Evolutionary conservation across 2,329 filamentous ascomycete genomes (phyloP).

Genomic region (Xylaria multiplex): DNA sequence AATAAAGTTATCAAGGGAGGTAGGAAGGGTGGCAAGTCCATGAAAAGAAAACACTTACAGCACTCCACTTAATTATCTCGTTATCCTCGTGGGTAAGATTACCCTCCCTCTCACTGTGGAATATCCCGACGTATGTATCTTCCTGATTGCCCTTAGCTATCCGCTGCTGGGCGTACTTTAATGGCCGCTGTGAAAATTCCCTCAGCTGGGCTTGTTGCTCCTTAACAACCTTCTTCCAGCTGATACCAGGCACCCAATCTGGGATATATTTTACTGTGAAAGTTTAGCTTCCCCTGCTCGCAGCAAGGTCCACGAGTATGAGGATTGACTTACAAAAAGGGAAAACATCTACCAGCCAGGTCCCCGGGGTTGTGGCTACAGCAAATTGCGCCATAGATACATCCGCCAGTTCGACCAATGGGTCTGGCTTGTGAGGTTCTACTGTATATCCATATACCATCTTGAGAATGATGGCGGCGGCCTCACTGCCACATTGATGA

Average conservation of each 20-base stretch:
- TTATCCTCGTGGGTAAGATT: constrained; percentile 30
- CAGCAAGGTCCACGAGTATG: neutral
- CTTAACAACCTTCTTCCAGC: constrained; percentile 40
- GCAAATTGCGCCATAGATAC: constrained; percentile 40
- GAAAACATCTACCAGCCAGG: constrained; percentile 46
- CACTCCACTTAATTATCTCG: constrained; percentile 35
- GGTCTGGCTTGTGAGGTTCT: constrained; percentile 40
- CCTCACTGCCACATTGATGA: constrained; percentile 37
- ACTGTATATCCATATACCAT: constrained; percentile 47
- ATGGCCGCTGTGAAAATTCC: constrained; percentile 37
- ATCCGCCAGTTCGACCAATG: constrained; percentile 39
- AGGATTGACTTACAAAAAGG: constrained; percentile 38
- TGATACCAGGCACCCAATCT: constrained; percentile 45
- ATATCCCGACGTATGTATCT: constrained; percentile 35
- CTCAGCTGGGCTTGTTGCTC: constrained; percentile 31
- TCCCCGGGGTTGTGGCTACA: constrained; percentile 31
- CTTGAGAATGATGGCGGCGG: constrained; percentile 44
- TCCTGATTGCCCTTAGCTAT: constrained; percentile 33
- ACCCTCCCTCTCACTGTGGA: constrained; percentile 24
- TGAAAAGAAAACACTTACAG: constrained; percentile 23
- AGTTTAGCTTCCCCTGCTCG: constrained; percentile 4
- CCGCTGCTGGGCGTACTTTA: constrained; percentile 39
- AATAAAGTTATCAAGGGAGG: neutral
- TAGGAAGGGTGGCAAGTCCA: neutral
- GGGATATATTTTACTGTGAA: constrained; percentile 42